Percentiles rank a stretch among this genome's conserved stretches.
These are phyloP conservation scores for Backusella australiensis DNA, from an alignment of 192 early-diverging fungal genomes.

Conservation along the genomic window DNA sequence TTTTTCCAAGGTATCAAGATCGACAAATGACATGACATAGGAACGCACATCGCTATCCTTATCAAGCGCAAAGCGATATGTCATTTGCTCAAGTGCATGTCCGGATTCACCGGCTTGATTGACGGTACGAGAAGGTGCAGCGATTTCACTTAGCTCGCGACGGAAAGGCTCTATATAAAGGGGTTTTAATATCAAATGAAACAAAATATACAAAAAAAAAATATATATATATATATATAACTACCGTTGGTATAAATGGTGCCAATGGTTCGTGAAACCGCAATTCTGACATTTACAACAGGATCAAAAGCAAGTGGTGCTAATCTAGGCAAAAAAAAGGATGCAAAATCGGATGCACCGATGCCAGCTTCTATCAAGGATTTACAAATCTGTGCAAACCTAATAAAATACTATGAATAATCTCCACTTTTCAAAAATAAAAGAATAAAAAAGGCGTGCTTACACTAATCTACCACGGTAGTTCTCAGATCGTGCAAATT, in stretches of 20 bases:
- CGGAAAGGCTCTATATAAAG: conserved; percentile 2
- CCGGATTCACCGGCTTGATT: conserved; percentile 20
- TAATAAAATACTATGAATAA: not conserved
- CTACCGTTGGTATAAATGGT: conserved; percentile 21
- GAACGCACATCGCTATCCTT: conserved; percentile 30
- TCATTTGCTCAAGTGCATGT: conserved; percentile 21
- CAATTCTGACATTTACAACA: conserved; percentile 76
- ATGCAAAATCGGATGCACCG: conserved; percentile 58
- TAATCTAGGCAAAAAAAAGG: conserved; percentile 62
- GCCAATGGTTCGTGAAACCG: conserved; percentile 49
- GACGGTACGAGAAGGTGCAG: conserved; percentile 9
- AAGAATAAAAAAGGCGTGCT: conserved; percentile 28
- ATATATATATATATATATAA: not conserved
- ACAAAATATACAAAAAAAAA: too few relatives aligned
- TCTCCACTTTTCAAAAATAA: too few relatives aligned
- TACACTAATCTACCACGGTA: conserved; percentile 56
- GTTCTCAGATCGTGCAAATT: conserved; percentile 44
- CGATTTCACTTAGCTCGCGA: conserved; percentile 4
- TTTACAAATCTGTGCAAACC: conserved; percentile 67
- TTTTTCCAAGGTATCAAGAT: conserved; percentile 14
- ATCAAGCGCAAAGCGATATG: conserved; percentile 27
- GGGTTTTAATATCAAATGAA: not conserved
- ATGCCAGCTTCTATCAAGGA: conserved; percentile 61
- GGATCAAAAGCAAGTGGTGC: conserved; percentile 58
- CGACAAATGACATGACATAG: conserved; percentile 23